Evolutionary conservation across 768 basidiomycete species (phyloP).

Genomic region (Rhodotorula paludigena): DNA sequence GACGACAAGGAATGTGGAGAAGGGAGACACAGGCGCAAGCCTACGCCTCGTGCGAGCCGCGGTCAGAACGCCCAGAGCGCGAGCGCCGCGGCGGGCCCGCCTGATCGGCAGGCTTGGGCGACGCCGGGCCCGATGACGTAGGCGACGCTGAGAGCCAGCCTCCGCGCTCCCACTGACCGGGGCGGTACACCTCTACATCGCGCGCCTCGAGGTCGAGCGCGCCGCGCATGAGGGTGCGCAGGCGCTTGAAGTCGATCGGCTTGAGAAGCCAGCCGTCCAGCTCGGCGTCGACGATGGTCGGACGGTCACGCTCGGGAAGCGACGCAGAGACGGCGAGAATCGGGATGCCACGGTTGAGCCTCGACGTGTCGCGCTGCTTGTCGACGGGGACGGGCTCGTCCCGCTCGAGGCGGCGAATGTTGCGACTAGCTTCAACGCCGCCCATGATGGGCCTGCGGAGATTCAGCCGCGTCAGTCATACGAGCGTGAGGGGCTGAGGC

Average conservation of each 20-base stretch:
- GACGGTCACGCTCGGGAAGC: constrained; percentile 46
- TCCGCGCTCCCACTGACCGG: constrained; percentile 49
- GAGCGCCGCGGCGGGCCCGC: too few relatives aligned
- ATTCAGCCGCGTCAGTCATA: constrained; percentile 47
- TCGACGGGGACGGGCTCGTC: constrained; percentile 17
- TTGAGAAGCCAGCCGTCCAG: constrained; percentile 69
- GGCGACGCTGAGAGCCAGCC: too few relatives aligned
- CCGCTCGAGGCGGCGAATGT: constrained; percentile 62
- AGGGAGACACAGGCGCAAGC: too few relatives aligned
- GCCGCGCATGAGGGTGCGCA: constrained; percentile 59
- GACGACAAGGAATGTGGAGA: too few relatives aligned
- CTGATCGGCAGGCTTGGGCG: too few relatives aligned
- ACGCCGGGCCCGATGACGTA: too few relatives aligned
- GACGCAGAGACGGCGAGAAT: constrained; percentile 80
- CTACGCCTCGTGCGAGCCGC: too few relatives aligned
- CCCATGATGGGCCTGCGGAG: constrained; percentile 66
- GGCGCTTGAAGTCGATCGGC: constrained; percentile 70
- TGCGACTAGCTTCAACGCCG: constrained; percentile 63
- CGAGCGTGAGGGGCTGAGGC: background rate
- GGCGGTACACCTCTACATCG: constrained; percentile 51
- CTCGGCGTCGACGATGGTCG: constrained; percentile 35
- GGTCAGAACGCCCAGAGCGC: too few relatives aligned
- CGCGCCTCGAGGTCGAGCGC: constrained; percentile 57
- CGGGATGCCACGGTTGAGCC: constrained; percentile 63
- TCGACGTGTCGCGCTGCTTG: constrained; percentile 50